Base-by-base conservation (phyloP, 768 basidiomycete genomes). In the Phaffia tasmanica region DNA sequence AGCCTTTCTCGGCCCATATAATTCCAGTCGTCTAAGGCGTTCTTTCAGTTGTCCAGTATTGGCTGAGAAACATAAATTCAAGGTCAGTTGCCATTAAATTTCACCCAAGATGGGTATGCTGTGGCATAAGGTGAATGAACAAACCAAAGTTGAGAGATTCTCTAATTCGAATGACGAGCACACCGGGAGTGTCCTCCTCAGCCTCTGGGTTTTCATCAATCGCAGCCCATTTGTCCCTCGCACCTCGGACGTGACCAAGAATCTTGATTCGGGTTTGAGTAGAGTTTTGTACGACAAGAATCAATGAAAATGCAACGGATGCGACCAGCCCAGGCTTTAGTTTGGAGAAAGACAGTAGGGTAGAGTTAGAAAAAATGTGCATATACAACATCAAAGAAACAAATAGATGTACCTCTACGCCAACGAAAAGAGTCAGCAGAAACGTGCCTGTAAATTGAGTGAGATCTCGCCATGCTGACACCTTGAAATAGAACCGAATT, bases 41-140 rank as follows among this genome's bases (percentile, higher is more conserved):
- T 79, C 92, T 79, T 97, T 97, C 25, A 99, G 78, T 72, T 93
- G 91, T 47, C 91, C 88, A 25, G 93, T 93, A 74, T 99, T 99
- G 16, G 94, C 92, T 88, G 60, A 53, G 62, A 23, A 50, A 25
- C 23, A 53, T 32, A 46, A 46, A 54, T 3, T 25, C 62, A 30
- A 25, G 7, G 25, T 19, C 18, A 63, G 29, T 49, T 9, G 51
- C 23, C 3, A 0, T 9, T 32, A 18, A 55, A 14, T 42, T 19
- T 53, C 15, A 25, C 47, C 1, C 61, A 2, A 2, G 32, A 35
- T 7, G 18, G 35, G 11, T 5, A 16, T 3, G 23, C 3, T 27
- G 8, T 25, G 29, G 57, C 53, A 58, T 60, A n/a, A 67, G 61
- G 48, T 48, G 60, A 29, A 53, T 30, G 46, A 16, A 57, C 83